A percentile compares a stretch with the other conserved stretches of the same genome.
Evolutionary conservation across 768 basidiomycete genomes (phyloP).

Genomic region (Lactarius vividus): DNA sequence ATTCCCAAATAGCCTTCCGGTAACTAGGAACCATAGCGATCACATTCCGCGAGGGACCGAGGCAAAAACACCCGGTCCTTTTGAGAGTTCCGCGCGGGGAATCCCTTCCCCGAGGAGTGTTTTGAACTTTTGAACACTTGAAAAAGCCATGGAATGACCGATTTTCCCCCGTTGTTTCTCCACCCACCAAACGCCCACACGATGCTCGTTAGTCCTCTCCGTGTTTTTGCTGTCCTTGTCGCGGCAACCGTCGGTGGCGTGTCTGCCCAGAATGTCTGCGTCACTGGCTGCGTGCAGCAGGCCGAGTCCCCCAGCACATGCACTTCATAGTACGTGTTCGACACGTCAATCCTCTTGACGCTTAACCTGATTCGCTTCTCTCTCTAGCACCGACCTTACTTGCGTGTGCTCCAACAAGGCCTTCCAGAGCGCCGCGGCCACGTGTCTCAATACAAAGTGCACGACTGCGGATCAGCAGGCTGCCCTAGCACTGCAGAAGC

Average conservation of each 20-base stretch:
- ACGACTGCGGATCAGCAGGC: constrained; percentile 31
- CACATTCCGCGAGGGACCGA: too few relatives aligned
- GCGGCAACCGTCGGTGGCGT: background rate
- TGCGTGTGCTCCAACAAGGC: constrained; percentile 40
- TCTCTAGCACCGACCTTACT: constrained; percentile 36
- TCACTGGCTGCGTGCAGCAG: background rate
- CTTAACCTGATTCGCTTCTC: background rate
- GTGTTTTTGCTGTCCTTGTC: background rate
- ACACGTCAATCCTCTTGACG: background rate
- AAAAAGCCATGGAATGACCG: too few relatives aligned
- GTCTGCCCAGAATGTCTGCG: constrained; percentile 10
- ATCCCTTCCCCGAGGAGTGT: too few relatives aligned
- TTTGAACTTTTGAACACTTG: too few relatives aligned
- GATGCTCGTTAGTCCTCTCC: constrained; percentile 6
- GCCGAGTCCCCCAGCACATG: background rate
- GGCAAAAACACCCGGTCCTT: too few relatives aligned
- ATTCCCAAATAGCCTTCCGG: too few relatives aligned
- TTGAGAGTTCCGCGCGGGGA: too few relatives aligned
- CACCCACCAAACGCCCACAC: background rate
- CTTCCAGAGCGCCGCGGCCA: constrained; percentile 37
- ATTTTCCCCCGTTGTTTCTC: background rate
- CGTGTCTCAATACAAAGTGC: constrained; percentile 40
- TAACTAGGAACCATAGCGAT: too few relatives aligned
- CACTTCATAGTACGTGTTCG: background rate
- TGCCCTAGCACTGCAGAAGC: constrained; percentile 35